These are phyloP conservation scores for Phoma sp. DNA, from an alignment of 2,329 filamentous ascomycete genomes.

Conservation along the genomic window DNA sequence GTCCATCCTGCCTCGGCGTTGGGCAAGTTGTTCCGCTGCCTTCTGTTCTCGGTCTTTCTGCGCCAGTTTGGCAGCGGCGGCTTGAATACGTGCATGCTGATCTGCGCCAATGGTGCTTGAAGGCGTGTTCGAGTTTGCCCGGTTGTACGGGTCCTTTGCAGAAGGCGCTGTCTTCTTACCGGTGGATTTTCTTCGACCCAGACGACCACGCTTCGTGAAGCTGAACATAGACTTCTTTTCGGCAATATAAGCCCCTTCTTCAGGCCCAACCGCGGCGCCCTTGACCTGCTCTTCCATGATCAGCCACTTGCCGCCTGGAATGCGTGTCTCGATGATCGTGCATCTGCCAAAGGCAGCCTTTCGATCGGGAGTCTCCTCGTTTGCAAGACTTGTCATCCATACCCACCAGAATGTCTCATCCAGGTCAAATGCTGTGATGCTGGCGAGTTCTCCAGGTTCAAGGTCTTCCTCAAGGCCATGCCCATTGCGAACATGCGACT, in stretches of 20 bases:
- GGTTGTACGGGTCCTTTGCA: conserved; percentile 60
- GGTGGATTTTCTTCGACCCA: conserved; percentile 61
- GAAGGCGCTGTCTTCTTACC: conserved; percentile 50
- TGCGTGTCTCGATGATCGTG: conserved; percentile 86
- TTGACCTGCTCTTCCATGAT: conserved; percentile 97
- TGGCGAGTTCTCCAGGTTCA: conserved; percentile 92
- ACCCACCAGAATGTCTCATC: conserved; percentile 99
- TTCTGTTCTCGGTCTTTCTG: conserved; percentile 68
- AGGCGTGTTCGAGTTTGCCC: conserved; percentile 56
- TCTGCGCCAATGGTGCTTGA: conserved; percentile 85
- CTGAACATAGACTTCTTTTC: conserved; percentile 96
- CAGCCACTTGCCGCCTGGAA: conserved; percentile 83
- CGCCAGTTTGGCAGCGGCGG: conserved; percentile 83
- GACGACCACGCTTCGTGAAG: conserved; percentile 73
- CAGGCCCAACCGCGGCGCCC: conserved; percentile 83
- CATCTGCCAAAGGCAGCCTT: conserved; percentile 96
- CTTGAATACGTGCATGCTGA: conserved; percentile 91
- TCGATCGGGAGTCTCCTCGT: conserved; percentile 81
- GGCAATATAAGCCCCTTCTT: conserved; percentile 85
- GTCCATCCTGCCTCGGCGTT: conserved; percentile 62
- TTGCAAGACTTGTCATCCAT: conserved; percentile 95
- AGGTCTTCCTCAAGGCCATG: conserved; percentile 74
- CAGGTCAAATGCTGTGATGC: conserved; percentile 82
- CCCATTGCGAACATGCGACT: conserved; percentile 71
- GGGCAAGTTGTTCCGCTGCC: conserved; percentile 55